Base-by-base conservation (phyloP, 1,284 basidiomycete species). In the Fomitopsis schrenkii region DNA sequence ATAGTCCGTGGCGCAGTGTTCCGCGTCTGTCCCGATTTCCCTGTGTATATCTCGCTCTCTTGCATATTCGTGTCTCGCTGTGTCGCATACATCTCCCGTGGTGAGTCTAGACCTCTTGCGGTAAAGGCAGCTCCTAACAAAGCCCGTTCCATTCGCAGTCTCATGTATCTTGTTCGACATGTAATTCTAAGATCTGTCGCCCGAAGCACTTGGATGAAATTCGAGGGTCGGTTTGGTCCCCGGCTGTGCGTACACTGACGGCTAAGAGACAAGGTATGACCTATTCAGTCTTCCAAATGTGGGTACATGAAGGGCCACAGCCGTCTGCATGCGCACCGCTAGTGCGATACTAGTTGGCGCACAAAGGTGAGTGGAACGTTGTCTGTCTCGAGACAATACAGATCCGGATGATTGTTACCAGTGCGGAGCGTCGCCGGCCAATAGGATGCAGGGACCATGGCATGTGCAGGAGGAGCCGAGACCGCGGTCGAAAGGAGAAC, bases 1-100 rank as follows among this genome's bases (percentile, higher is more conserved):
- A 74, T 90, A 73, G 15, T 45, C 36, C 57, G 22, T 30, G 17
- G 40, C 6, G 9, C 44, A 50, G 14, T 30, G 10, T 30, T 30
- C 9, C 15, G 9, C 26, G 7, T 15, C 14, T 33, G 48, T 50
- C 48, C 17, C 28, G 28, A 50, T 50, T 7, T 36, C 35, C 44
- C 38, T 33, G 38, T 61, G 46, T 48, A 44, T 58, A 62, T 62
- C 46, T 58, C 53, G 55, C 59, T 61, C 22, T 61, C 59, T 61
- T 61, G 59, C 55, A 57, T 61, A 52, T 61, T 35, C 55, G 1
- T 42, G 38, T 52, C 59, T 57, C 17, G 44, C 38, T 44, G 26
- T 57, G 52, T 54, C 52, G 19, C 33, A 54, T 36, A 35, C 50
- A 53, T 50, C 30, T 28, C 22, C 26, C 14, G 9, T 38, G 52